Percentiles rank a stretch among this genome's conserved stretches.
Conservation (phyloP, 352 stramenopile genomes). For the Phytophthora rubi region DNA sequence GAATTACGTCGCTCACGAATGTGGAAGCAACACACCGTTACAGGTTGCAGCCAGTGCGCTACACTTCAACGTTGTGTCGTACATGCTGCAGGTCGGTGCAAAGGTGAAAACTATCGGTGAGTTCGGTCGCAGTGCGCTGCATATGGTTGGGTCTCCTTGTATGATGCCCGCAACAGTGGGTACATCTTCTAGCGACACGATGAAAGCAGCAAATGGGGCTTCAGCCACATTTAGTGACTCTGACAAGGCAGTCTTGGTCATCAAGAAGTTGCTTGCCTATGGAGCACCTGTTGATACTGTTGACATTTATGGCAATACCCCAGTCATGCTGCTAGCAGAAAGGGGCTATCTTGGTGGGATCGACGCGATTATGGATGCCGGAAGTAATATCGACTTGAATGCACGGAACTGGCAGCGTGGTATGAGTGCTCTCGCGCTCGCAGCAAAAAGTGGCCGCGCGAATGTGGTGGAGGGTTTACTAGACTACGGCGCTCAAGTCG, state of each 20-base stretch:
- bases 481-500: conserved; percentile 77
- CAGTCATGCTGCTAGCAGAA: conserved; percentile 80
- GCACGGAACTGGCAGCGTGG: conserved; percentile 83
- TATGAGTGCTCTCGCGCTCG: conserved; percentile 77
- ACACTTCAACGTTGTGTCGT: conserved; percentile 89
- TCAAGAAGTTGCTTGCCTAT: conserved; percentile 84
- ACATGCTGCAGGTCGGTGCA: conserved; percentile 84
- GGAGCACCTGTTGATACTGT: conserved; percentile 64
- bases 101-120: conserved; percentile 81
- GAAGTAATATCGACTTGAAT: conserved; percentile 75
- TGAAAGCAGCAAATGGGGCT: conserved; percentile 29
- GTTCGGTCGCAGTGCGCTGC: conserved; percentile 70
- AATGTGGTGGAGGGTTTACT: conserved; percentile 84
- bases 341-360: conserved; percentile 76
- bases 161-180: conserved; percentile 57
- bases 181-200: conserved; percentile 31
- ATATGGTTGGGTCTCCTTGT: conserved; percentile 81
- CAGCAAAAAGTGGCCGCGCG: conserved; percentile 64
- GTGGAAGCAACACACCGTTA: conserved; percentile 78
- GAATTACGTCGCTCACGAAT: conserved; percentile 88
- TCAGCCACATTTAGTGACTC: conserved; percentile 43
- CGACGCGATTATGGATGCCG: conserved; percentile 76
- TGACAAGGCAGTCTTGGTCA: conserved; percentile 78
- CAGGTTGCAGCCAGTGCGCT: conserved; percentile 81
- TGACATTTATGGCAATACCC: conserved; percentile 87